phyloP scores from a whole-genome alignment of 345 rosid genomes.

The Punica granatum region DNA sequence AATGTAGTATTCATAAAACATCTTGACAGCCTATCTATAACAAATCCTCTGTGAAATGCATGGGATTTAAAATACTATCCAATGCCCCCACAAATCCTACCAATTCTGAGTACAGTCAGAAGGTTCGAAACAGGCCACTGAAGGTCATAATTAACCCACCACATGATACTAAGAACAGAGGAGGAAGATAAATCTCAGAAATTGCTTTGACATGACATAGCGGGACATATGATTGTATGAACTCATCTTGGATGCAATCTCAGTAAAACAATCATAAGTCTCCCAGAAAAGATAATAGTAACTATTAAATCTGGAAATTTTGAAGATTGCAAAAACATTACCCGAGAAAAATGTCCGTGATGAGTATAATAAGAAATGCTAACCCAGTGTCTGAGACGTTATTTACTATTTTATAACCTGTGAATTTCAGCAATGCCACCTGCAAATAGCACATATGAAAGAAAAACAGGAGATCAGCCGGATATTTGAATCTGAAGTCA shows the following conservation, averaged over 20 bases:
- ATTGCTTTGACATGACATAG: not conserved
- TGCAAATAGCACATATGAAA: constrained; percentile 25
- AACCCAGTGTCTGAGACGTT: constrained; percentile 84
- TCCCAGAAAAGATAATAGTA: not conserved
- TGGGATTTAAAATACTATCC: too few relatives aligned
- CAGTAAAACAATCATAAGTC: not conserved
- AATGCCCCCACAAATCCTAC: not conserved
- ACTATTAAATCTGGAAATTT: not conserved
- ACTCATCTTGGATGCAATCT: not conserved
- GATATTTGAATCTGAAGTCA: not conserved
- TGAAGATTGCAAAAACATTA: constrained; percentile 14
- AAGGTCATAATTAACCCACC: not conserved
- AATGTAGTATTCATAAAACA: not conserved
- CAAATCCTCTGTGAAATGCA: too few relatives aligned
- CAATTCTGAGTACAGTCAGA: not conserved
- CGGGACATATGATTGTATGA: constrained; percentile 8
- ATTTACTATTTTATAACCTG: constrained; percentile 75
- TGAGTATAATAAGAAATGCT: constrained; percentile 76
- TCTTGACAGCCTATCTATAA: too few relatives aligned
- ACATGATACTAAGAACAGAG: not conserved
- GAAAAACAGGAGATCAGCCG: constrained; percentile 1
- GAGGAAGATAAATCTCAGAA: too few relatives aligned
- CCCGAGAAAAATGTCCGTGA: constrained; percentile 84
- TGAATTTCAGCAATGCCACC: constrained; percentile 92
- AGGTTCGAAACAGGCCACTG: not conserved